Conservation (phyloP, 2,329 filamentous ascomycete genomes). For the Pseudocercospora fuligena region DNA sequence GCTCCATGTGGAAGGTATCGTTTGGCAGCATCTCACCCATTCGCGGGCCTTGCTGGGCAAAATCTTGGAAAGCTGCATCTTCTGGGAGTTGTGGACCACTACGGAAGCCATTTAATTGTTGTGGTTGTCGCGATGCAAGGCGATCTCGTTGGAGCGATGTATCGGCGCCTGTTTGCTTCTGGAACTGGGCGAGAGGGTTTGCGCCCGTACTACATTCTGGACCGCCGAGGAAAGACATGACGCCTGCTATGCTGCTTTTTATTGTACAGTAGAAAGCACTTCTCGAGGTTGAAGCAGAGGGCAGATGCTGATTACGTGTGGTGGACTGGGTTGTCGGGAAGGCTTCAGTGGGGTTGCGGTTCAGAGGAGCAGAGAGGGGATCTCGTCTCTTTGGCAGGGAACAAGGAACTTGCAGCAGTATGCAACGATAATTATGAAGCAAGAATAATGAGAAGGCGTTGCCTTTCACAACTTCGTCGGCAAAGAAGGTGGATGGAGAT, state of each 20-base stretch:
- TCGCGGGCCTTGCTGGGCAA: conserved; percentile 77
- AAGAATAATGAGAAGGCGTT: background rate
- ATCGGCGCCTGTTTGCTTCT: conserved; percentile 96
- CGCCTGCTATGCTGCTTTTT: background rate
- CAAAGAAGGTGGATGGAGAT: background rate
- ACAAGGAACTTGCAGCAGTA: background rate
- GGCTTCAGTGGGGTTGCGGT: conserved; percentile 41
- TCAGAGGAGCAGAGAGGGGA: conserved; percentile 48
- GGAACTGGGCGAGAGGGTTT: conserved; percentile 96
- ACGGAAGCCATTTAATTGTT: conserved; percentile 39
- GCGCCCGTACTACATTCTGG: conserved; percentile 95
- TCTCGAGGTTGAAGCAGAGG: background rate
- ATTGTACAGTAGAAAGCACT: background rate
- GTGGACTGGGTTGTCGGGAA: background rate
- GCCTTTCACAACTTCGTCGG: background rate
- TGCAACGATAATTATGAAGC: background rate
- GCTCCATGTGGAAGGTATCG: conserved; percentile 69
- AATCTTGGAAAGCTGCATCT: conserved; percentile 58
- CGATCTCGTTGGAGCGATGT: conserved; percentile 92
- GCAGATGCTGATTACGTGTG: background rate
- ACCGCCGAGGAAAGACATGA: conserved; percentile 94
- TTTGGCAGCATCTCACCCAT: conserved; percentile 59
- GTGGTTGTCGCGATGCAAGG: conserved; percentile 50
- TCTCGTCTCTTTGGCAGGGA: background rate
- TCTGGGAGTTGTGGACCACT: conserved; percentile 35